Conservation (phyloP, 1,284 basidiomycete genomes). For the Serendipita sp. region DNA sequence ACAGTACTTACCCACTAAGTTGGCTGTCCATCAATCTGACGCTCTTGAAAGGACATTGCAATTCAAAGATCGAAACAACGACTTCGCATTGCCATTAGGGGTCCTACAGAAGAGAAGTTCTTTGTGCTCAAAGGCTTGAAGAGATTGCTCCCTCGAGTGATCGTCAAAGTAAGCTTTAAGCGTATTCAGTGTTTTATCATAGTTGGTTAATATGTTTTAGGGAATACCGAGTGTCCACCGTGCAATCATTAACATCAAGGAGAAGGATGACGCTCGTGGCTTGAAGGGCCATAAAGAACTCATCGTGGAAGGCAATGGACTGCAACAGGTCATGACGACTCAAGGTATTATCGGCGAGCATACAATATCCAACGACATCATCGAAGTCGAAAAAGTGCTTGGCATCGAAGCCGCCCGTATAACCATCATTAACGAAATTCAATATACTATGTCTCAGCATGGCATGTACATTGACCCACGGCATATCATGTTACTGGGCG, state of each 20-base stretch:
- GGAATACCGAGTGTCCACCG: constrained; percentile 76
- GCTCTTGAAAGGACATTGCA: constrained; percentile 43
- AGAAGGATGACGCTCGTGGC: constrained; percentile 59
- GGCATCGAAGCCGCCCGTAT: constrained; percentile 94
- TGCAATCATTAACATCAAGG: constrained; percentile 86
- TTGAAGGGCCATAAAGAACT: constrained; percentile 77
- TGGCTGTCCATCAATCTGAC: constrained; percentile 1
- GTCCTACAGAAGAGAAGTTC: constrained; percentile 56
- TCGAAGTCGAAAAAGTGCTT: constrained; percentile 86
- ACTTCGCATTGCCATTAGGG: constrained; percentile 76
- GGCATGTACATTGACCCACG: constrained; percentile 98
- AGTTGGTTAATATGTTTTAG: constrained; percentile 23
- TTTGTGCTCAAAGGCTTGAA: constrained; percentile 79
- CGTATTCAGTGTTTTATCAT: neutral
- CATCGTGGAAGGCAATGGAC: constrained; percentile 93
- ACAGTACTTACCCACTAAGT: constrained; percentile 33
- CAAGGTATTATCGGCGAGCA: constrained; percentile 81
- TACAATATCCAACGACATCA: constrained; percentile 94
- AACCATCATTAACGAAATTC: constrained; percentile 95
- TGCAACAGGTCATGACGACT: constrained; percentile 84
- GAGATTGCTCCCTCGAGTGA: constrained; percentile 64
- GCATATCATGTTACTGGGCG: constrained; percentile 96
- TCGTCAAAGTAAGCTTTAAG: constrained; percentile 57
- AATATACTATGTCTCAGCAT: constrained; percentile 94
- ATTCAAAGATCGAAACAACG: constrained; percentile 64